phyloP scores from a whole-genome alignment of 768 basidiomycete species.

The Amanita rimosa region DNA sequence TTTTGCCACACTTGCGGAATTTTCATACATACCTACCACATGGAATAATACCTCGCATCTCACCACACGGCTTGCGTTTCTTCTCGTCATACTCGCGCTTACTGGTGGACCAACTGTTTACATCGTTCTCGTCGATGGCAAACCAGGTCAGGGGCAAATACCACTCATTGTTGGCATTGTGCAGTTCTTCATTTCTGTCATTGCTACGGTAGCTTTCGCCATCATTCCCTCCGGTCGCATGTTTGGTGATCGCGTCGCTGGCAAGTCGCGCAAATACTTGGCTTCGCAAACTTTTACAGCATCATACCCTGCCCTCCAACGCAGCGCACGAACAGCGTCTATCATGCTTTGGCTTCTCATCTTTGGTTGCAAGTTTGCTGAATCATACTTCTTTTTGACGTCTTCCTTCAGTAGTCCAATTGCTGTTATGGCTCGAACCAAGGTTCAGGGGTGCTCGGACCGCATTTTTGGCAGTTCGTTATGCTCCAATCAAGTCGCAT shows the following conservation, averaged over 20 bases:
- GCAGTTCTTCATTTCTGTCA: conserved; percentile 86
- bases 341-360: conserved; percentile 84
- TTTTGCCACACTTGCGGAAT: conserved; percentile 85
- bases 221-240: conserved; percentile 92
- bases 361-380: conserved; percentile 92
- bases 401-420: conserved; percentile 95
- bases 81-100: conserved; percentile 84
- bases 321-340: conserved; percentile 69
- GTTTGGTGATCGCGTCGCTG: conserved; percentile 97
- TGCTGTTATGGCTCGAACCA: conserved; percentile 92
- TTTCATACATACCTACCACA: conserved; percentile 93
- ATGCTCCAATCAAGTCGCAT: conserved; percentile 88
- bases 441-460: conserved; percentile 85
- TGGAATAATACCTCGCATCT: conserved; percentile 99
- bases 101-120: conserved; percentile 93
- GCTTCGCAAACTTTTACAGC: conserved; percentile 99
- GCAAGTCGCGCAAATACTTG: conserved; percentile 96
- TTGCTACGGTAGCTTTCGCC: conserved; percentile 74
- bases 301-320: conserved; percentile 76
- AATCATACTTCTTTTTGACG: conserved; percentile 98
- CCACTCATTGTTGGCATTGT: conserved; percentile 89
- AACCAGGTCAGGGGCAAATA: conserved; percentile 44
- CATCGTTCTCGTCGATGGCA: conserved; percentile 74
- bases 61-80: conserved; percentile 85
- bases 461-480: conserved; percentile 68